phyloP scores from a whole-genome alignment of 2,329 filamentous ascomycete genomes.

The Domatiomyces globalis region DNA sequence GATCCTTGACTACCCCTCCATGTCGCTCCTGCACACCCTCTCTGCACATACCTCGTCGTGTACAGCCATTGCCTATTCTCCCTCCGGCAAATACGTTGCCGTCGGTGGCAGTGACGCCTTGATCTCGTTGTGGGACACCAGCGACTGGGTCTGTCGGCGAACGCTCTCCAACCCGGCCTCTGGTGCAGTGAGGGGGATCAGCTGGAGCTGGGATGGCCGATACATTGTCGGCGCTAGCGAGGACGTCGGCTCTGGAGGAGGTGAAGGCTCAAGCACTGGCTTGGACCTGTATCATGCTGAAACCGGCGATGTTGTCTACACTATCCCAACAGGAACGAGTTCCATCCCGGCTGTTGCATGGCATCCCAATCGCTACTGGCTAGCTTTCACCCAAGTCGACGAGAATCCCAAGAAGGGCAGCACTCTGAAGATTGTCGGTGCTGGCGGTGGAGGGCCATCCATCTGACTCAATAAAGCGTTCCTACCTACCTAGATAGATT shows the following conservation, averaged over 20 bases:
- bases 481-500: too few species aligned
- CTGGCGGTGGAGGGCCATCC: slow-evolving; percentile 23
- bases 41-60: slow-evolving; percentile 37
- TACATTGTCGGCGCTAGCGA: slow-evolving; percentile 36
- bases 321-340: slow-evolving; percentile 28
- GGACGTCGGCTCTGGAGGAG: slow-evolving; percentile 29
- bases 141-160: slow-evolving; percentile 36
- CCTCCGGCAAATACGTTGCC: slow-evolving; percentile 35
- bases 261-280: slow-evolving; percentile 21
- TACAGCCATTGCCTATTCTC: slow-evolving; percentile 31
- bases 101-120: slow-evolving; percentile 36
- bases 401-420: slow-evolving; percentile 24
- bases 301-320: slow-evolving; percentile 35
- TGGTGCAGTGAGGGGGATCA: slow-evolving; percentile 33
- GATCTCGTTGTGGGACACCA: slow-evolving; percentile 38
- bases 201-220: slow-evolving; percentile 38
- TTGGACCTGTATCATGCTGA: slow-evolving; percentile 38
- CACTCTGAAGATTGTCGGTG: slow-evolving; percentile 36
- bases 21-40: slow-evolving; percentile 31
- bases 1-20: slow-evolving; percentile 34
- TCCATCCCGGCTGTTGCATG: slow-evolving; percentile 35
- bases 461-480: background rate
- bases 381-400: slow-evolving; percentile 35
- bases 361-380: slow-evolving; percentile 37
- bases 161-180: slow-evolving; percentile 32